Evolutionary conservation across 768 basidiomycete genomes (phyloP), one percentile per base, ranked within the genome.

Genomic region (Amyloporia xantha): DNA sequence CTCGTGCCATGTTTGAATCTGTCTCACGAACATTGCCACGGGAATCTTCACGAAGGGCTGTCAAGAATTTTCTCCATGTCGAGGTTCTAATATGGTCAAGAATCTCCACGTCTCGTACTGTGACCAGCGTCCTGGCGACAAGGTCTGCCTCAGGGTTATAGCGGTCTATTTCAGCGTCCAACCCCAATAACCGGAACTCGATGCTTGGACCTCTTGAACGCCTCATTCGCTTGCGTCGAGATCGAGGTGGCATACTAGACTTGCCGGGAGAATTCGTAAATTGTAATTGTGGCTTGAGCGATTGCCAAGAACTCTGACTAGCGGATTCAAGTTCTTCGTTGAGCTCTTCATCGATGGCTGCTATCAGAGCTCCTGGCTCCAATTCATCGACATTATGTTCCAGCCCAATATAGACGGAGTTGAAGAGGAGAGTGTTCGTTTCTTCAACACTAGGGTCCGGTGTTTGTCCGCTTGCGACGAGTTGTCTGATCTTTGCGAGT

Each of bases 61-160:
- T 94, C 51, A 99, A 69, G 64, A 99, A 98, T 64, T 95, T 98
- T 69, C 84, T 88, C 96, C 96, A 99, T 0, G 96, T 97, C 7
- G 93, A 97, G 0, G 93, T 94, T 71, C 90, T 93, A 73, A 99
- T 92, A 61, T 96, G 94, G 64, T 99, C 96, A 44, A 98, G 70
- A 51, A 98, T 96, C 66, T 96, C 91, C 17, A 91, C 58, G 52
- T 90, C 80, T 50, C 68, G 76, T 44, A 93, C 73, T 10, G 81
- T 82, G 12, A 79, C 76, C 41, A 87, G 73, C 1, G 81, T 76
- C 45, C 85, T 73, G 2, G 85, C 86, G 7, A 84, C 80, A 20
- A 84, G 61, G 1, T 76, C 65, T 38, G 76, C 75, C 10, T 73
- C 69, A 4, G 79, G 73, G 7, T 64, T 64, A 59, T 82, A 88